A percentile compares a stretch with the other conserved stretches of the same genome.
These are phyloP conservation scores for Durotheca rogersii DNA, from an alignment of 495 filamentous ascomycete species.

Conservation along the genomic window DNA sequence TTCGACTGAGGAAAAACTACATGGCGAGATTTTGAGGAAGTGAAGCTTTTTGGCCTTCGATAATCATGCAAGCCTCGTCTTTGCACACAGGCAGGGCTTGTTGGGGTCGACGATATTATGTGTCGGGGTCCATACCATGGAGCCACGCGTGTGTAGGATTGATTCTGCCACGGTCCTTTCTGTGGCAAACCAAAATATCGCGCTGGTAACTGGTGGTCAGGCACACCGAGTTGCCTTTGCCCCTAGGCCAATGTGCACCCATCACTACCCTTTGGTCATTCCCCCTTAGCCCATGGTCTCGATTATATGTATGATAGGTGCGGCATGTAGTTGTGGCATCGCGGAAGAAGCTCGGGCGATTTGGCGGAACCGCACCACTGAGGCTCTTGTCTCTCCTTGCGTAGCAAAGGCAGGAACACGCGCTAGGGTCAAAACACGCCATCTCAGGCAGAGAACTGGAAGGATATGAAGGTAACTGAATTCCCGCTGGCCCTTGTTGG, in stretches of 20 bases:
- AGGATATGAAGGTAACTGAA: conserved; percentile 9
- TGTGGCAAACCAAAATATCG: conserved; percentile 14
- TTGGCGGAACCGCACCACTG: neutral
- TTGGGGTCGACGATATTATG: conserved; percentile 1
- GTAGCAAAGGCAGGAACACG: conserved; percentile 21
- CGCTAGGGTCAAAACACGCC: conserved; percentile 14
- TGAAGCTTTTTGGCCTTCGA: neutral
- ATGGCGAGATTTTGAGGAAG: neutral
- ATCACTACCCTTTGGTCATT: neutral
- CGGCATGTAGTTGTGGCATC: neutral
- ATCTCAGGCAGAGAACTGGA: conserved; percentile 22
- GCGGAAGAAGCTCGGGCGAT: neutral
- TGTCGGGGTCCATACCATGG: conserved; percentile 26
- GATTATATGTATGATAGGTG: neutral
- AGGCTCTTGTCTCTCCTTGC: conserved; percentile 6
- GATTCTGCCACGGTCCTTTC: neutral
- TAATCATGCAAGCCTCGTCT: neutral
- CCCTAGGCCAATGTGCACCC: conserved; percentile 1
- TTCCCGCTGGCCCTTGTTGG: conserved; percentile 20
- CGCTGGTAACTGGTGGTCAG: conserved; percentile 13
- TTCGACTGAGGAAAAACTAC: neutral
- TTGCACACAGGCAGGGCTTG: neutral
- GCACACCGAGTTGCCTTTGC: conserved; percentile 1
- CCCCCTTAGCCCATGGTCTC: neutral
- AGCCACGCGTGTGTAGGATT: conserved; percentile 22